Conservation (phyloP, 495 filamentous ascomycete species). For the Tetracladium marchalianum region DNA sequence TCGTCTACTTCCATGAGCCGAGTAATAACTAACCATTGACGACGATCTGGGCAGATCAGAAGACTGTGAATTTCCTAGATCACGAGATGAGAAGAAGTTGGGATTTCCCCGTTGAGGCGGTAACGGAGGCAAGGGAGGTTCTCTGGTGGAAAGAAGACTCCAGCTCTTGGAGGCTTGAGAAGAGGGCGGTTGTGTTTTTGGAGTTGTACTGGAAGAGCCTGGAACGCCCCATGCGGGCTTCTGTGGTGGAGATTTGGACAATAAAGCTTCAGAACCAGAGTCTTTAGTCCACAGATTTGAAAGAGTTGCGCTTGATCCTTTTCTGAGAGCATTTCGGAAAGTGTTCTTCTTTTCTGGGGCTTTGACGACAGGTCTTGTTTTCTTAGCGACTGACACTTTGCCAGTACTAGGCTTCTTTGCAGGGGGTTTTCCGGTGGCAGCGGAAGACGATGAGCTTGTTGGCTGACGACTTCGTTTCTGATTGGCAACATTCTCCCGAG, state of each 20-base stretch:
- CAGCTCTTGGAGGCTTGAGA: conserved; percentile 11
- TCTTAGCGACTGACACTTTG: conserved; percentile 14
- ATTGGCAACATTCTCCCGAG: conserved; percentile 23
- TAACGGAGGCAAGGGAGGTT: conserved; percentile 31
- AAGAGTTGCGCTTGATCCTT: conserved; percentile 15
- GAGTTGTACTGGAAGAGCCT: not conserved
- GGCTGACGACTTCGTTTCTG: conserved; percentile 29
- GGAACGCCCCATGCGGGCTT: conserved; percentile 15
- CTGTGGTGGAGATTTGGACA: conserved; percentile 1
- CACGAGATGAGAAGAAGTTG: conserved; percentile 26
- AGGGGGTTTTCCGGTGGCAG: conserved; percentile 15
- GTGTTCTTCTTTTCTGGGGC: conserved; percentile 19
- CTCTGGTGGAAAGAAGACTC: conserved; percentile 13
- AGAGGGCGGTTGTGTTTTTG: not conserved
- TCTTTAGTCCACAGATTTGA: conserved; percentile 23
- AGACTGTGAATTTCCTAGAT: conserved; percentile 12
- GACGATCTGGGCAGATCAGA: conserved; percentile 19
- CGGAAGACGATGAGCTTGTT: conserved; percentile 13
- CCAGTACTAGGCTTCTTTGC: conserved; percentile 18
- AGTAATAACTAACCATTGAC: conserved; percentile 36
- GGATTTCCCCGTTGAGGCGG: conserved; percentile 28
- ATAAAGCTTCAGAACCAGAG: not conserved
- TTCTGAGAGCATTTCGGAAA: conserved; percentile 19
- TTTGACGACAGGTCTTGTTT: conserved; percentile 6
- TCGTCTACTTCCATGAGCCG: conserved; percentile 42